Evolutionary conservation across 495 filamentous ascomycete genomes (phyloP).

Genomic region (Lepraria neglecta): DNA sequence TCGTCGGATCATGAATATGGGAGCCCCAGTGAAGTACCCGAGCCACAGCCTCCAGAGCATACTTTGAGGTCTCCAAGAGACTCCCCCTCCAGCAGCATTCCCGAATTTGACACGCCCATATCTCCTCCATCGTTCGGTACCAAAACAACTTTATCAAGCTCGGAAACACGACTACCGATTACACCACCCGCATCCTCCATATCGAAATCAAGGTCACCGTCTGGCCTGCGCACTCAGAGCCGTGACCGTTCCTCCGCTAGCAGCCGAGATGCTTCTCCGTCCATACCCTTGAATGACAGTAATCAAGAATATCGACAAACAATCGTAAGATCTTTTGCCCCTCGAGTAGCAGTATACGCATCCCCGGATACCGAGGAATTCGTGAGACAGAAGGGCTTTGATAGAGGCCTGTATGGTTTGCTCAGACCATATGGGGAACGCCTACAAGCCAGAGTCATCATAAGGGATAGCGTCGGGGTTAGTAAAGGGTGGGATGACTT

Average conservation of each 20-base stretch:
- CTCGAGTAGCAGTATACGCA: conserved; percentile 75
- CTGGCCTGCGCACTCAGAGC: neutral
- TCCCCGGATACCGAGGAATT: conserved; percentile 78
- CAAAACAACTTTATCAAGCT: neutral
- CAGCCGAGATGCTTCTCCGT: conserved; percentile 48
- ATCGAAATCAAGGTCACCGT: conserved; percentile 14
- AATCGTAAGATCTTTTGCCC: conserved; percentile 77
- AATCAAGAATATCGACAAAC: conserved; percentile 63
- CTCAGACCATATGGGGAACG: conserved; percentile 88
- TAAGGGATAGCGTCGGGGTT: conserved; percentile 80
- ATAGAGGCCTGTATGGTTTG: conserved; percentile 72
- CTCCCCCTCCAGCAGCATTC: conserved; percentile 6
- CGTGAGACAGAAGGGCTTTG: conserved; percentile 77
- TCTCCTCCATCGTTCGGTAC: neutral
- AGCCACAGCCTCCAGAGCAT: conserved; percentile 9
- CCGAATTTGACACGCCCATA: neutral
- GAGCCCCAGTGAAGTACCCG: conserved; percentile 1
- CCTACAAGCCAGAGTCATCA: conserved; percentile 77
- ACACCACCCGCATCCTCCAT: neutral
- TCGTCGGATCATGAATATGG: conserved; percentile 13
- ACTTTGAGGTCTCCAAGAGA: conserved; percentile 17
- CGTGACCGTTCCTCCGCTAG: conserved; percentile 42
- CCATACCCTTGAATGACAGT: conserved; percentile 45
- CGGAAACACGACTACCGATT: conserved; percentile 13
- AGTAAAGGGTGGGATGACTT: conserved; percentile 84